Evolutionary conservation across 2,329 filamentous ascomycete species (phyloP).

Genomic region (Ceratocystis diversiconidia): DNA sequence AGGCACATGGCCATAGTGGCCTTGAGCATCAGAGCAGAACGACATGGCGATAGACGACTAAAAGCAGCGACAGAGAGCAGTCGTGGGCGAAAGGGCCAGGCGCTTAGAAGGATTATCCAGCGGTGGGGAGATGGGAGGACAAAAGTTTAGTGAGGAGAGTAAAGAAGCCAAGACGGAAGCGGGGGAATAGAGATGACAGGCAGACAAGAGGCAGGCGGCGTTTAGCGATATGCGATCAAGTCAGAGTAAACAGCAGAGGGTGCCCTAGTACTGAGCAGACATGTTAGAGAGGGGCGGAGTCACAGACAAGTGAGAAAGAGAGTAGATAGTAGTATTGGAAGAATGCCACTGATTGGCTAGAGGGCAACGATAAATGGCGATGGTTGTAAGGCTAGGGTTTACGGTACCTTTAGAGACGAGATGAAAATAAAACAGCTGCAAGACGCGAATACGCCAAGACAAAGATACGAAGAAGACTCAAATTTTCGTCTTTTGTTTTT

Average conservation of each 20-base stretch:
- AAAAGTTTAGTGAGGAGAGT: neutral
- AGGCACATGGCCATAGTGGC: conserved; percentile 52
- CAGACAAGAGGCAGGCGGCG: neutral
- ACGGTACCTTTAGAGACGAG: too few species aligned
- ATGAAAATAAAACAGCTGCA: too few species aligned
- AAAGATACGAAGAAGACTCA: too few species aligned
- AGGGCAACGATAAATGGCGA: too few species aligned
- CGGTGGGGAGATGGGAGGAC: neutral
- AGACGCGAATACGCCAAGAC: too few species aligned
- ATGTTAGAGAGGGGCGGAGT: neutral
- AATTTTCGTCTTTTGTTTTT: too few species aligned
- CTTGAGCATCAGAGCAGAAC: conserved; percentile 47
- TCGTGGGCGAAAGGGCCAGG: neutral
- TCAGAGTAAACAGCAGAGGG: neutral
- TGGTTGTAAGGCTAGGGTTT: too few species aligned
- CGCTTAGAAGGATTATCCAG: too few species aligned
- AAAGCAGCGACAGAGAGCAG: neutral
- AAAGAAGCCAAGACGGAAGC: conserved; percentile 3
- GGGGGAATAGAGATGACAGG: neutral
- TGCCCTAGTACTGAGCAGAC: neutral
- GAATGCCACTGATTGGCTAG: too few species aligned
- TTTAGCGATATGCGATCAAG: neutral
- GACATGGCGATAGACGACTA: conserved; percentile 35
- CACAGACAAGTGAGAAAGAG: neutral
- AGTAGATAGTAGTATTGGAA: neutral